Conservation (phyloP, 2,329 filamentous ascomycete genomes). For the Stemphylium beticola region DNA sequence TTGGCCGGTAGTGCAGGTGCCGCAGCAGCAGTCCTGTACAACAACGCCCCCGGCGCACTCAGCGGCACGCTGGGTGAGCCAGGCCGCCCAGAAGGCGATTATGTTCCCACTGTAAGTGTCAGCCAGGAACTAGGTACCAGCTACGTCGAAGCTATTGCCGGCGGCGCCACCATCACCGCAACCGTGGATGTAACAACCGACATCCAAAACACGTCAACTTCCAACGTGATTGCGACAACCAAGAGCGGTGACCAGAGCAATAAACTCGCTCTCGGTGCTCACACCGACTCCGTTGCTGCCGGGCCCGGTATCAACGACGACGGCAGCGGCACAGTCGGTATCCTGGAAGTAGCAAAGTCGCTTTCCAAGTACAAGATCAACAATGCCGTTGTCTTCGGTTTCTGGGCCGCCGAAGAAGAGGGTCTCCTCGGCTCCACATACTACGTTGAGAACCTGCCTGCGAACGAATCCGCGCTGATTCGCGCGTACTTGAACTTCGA, state of each 20-base stretch:
- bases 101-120: conserved; percentile 73
- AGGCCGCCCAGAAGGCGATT: conserved; percentile 57
- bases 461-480: conserved; percentile 40
- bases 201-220: conserved; percentile 56
- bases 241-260: conserved; percentile 46
- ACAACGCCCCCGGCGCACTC: conserved; percentile 65
- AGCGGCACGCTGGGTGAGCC: conserved; percentile 72
- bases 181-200: conserved; percentile 53
- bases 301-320: conserved; percentile 53
- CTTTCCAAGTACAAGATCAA: conserved; percentile 47
- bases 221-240: conserved; percentile 48
- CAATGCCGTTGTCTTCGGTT: conserved; percentile 50
- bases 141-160: conserved; percentile 61
- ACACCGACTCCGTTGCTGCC: conserved; percentile 46
- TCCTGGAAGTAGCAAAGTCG: conserved; percentile 47
- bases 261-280: conserved; percentile 46
- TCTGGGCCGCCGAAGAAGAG: conserved; percentile 49
- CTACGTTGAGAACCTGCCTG: conserved; percentile 38
- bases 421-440: conserved; percentile 46
- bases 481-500: conserved; percentile 53
- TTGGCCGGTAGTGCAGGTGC: conserved; percentile 73
- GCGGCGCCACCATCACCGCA: conserved; percentile 48
- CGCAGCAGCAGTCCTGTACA: conserved; percentile 74
- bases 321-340: conserved; percentile 45
- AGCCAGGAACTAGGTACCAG: conserved; percentile 64